phyloP scores from a whole-genome alignment of 352 stramenopile species.

The Globisporangium splendens region DNA sequence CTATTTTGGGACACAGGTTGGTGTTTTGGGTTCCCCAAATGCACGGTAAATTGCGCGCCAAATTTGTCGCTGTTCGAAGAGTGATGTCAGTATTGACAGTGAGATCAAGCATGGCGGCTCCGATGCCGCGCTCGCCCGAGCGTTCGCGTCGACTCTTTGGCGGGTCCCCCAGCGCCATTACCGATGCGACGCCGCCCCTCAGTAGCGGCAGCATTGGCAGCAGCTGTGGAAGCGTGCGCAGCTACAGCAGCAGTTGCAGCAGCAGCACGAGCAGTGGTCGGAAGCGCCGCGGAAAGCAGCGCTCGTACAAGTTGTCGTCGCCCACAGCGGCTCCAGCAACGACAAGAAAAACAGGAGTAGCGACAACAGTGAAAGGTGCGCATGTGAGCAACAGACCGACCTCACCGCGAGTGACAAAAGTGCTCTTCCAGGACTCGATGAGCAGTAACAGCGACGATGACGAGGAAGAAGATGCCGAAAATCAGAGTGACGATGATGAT shows the following conservation, averaged over 20 bases:
- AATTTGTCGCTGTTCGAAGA: neutral
- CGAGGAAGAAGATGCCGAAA: neutral
- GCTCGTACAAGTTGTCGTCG: conserved; percentile 5
- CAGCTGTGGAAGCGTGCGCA: conserved; percentile 5
- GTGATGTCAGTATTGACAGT: neutral
- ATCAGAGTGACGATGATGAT: conserved; percentile 4
- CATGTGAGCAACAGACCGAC: neutral
- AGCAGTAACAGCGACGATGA: conserved; percentile 28
- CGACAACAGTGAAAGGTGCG: neutral
- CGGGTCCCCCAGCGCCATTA: neutral
- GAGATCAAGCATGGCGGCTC: neutral
- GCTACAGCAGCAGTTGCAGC: conserved; percentile 8
- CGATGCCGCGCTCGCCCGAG: conserved; percentile 13
- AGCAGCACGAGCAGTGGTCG: conserved; percentile 8
- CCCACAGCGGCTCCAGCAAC: neutral
- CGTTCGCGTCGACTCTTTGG: conserved; percentile 11
- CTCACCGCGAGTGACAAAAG: conserved; percentile 29
- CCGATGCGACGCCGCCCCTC: neutral
- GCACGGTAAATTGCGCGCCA: neutral
- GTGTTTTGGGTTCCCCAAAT: neutral
- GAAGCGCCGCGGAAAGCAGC: conserved; percentile 11
- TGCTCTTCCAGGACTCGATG: conserved; percentile 21
- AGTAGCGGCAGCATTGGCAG: neutral
- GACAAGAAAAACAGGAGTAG: conserved; percentile 1
- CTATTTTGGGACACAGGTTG: neutral